Base-by-base conservation (phyloP, 768 basidiomycete species). In the Tylopilus felleus region DNA sequence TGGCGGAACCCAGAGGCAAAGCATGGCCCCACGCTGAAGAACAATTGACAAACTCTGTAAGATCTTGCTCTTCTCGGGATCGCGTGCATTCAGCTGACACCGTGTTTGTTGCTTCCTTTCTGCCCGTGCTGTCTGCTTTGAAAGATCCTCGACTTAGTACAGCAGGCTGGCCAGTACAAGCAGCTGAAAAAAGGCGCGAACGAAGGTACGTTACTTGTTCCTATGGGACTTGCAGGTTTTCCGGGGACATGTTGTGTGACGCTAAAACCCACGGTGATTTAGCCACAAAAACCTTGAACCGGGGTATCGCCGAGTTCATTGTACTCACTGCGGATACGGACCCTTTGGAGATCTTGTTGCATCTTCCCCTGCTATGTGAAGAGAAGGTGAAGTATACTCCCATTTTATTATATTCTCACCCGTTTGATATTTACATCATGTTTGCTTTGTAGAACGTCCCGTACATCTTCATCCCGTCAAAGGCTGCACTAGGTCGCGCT, bases 171-270 rank as follows among this genome's bases (percentile, higher is more conserved):
- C n/a, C 88, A 94, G 73, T 97, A 96, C 79, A 98, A 98, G 76
- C 95, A 98, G 73, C 76, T 98, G 45, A 98, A 98, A 77, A 98
- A 98, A 77, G 96, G 97, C 57, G 97, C 97, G 40, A 99, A 99
- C 74, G 97, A 99, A 83, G 90, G 92, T 90, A 46, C 33, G 78
- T 65, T 27, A 16, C 17, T n/a, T 44, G 17, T 27, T 48, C 29
- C n/a, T 33, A 10, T 9, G n/a, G n/a, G n/a, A 16, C 25, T 25
- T n/a, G 27, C 49, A 22, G 14, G 33, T 51, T 50, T 44, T 46
- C 23, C n/a, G 41, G 12, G 16, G 35, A 36, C 35, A 36, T 1
- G 3, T n/a, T 53, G 45, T 40, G 7, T 8, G n/a, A 43, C 12
- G n/a, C 55, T 66, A 16, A 64, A 64, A n/a, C 22, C 23, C 35